phyloP scores from a whole-genome alignment of 1,284 basidiomycete genomes.

The Boletus mariae region DNA sequence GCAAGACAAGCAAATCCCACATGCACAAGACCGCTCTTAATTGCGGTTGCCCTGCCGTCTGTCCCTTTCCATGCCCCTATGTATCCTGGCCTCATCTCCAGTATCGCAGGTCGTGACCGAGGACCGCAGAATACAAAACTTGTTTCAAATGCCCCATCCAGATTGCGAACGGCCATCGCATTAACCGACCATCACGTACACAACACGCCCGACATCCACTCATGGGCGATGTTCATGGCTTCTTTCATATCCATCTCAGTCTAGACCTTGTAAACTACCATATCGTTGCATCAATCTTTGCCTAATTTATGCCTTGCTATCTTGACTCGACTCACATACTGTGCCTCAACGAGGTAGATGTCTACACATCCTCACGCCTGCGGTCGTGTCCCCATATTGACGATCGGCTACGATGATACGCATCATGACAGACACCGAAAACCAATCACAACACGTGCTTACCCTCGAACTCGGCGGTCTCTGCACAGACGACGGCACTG shows the following conservation, averaged over 20 bases:
- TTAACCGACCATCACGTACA: constrained; percentile 8
- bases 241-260: neutral
- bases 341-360: constrained; percentile 9
- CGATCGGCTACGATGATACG: constrained; percentile 11
- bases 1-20: constrained; percentile 54
- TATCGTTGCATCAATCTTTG: constrained; percentile 10
- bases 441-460: constrained; percentile 4
- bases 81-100: neutral
- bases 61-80: constrained; percentile 19
- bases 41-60: constrained; percentile 43
- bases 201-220: neutral
- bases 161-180: constrained; percentile 26
- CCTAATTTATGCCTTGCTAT: constrained; percentile 18
- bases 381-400: constrained; percentile 24
- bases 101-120: constrained; percentile 28
- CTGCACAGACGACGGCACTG: neutral
- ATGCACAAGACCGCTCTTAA: constrained; percentile 49
- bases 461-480: constrained; percentile 8
- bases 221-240: too few species aligned
- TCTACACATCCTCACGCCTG: constrained; percentile 8
- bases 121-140: constrained; percentile 32
- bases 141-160: constrained; percentile 30
- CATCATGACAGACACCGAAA: neutral
- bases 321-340: constrained; percentile 14
- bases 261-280: constrained; percentile 14